Base-by-base conservation (phyloP, 371 early-diverging fungal genomes). In the Mortierella sp. region DNA sequence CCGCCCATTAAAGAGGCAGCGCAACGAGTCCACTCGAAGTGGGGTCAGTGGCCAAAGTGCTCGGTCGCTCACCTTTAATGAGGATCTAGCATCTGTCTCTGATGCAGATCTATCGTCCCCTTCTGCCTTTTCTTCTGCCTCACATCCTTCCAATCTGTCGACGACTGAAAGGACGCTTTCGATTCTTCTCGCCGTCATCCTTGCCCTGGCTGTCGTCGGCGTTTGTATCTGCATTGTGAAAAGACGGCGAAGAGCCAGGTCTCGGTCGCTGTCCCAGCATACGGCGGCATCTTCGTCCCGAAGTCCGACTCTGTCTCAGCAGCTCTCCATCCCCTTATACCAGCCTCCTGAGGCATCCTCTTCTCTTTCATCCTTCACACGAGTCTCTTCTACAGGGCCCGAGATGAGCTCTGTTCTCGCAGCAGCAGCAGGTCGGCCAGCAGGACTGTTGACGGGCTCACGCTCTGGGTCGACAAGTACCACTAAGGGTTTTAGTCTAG, bases 351-450 rank as follows among this genome's bases (percentile, higher is more conserved):
- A 56, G 23, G 46, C 58, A 14, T 49, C 64, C 1, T 53, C 64
- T 27, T 42, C 70, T 4, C 58, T 70, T 21, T 70, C 70, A 12
- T 53, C 70, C 37, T 63, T 63, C 34, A 62, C 70, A 12, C 70
- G 70, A n/a, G 56, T 62, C 26, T 61, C 64, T 17, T 23, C 62
- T 2, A 30, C 53, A 19, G 41, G 59, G 3, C 65, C 65, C 14
- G 59, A 66, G 24, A 54, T 66, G 59, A 48, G 47, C 42, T 51
- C 44, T 48, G 32, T 53, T 6, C 51, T 48, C 6, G 39, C 59
- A 1, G 21, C 31, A 31, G 50, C 21, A 44, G 21, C 8, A 44
- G 21, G 8, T 9, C 44, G 44, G 8, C 19, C 52, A 15, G 34
- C 11, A 17, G 52, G 48, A 17, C 57, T 9, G 24, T 31, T 27